Percentiles rank a stretch among this genome's conserved stretches.
Conservation (phyloP, 1,139 yeast genomes). For the Suhomyces chickasaworum region DNA sequence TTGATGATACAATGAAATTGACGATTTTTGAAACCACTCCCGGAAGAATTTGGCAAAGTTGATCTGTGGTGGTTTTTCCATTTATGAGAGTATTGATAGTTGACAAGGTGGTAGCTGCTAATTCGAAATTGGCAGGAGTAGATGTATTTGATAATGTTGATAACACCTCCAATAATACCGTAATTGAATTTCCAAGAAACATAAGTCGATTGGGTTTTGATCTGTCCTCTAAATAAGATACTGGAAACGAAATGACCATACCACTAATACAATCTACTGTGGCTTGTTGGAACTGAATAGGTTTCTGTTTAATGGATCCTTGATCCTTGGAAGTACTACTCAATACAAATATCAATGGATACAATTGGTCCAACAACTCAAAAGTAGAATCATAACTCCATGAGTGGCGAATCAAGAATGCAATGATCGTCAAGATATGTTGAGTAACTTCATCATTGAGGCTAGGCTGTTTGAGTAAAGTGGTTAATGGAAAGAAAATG, state of each 20-base stretch:
- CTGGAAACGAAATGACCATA: constrained; percentile 23
- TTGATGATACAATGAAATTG: constrained; percentile 28
- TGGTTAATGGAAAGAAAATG: constrained; percentile 44
- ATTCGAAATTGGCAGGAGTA: constrained; percentile 22
- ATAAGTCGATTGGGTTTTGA: constrained; percentile 22
- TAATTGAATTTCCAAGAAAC: constrained; percentile 31
- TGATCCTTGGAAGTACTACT: constrained; percentile 15
- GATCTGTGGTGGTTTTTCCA: constrained; percentile 28
- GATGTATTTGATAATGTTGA: constrained; percentile 11
- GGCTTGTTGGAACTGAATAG: constrained; percentile 24
- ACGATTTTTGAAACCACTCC: constrained; percentile 41
- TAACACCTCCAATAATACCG: constrained; percentile 25
- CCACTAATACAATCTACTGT: constrained; percentile 22
- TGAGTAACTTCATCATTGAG: constrained; percentile 25
- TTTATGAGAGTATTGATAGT: constrained; percentile 20
- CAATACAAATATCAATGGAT: constrained; percentile 36
- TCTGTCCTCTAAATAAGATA: constrained; percentile 23
- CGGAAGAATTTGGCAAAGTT: constrained; percentile 42
- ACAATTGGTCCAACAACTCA: constrained; percentile 37
- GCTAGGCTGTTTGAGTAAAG: constrained; percentile 31
- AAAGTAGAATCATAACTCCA: constrained; percentile 36
- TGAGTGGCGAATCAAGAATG: constrained; percentile 30
- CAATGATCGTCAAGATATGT: constrained; percentile 31
- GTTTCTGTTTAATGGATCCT: constrained; percentile 10
- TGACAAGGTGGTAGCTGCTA: constrained; percentile 16